Conservation (phyloP, 306 rosid species). For the Lotus japonicus region DNA sequence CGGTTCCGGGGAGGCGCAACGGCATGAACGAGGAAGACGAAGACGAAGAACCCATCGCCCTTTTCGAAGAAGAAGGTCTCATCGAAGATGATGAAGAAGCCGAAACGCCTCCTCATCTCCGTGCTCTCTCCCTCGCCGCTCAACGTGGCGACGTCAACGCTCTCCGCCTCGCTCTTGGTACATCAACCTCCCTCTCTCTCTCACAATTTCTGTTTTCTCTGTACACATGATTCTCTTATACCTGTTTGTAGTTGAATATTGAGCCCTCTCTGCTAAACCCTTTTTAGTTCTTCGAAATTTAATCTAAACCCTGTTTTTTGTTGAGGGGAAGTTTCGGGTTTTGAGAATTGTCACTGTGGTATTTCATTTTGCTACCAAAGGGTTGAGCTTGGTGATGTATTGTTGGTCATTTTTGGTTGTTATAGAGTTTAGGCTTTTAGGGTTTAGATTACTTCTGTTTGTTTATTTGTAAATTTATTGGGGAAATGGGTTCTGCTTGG, state of each 20-base stretch:
- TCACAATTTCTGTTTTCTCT: background rate
- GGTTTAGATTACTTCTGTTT: background rate
- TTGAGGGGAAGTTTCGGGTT: background rate
- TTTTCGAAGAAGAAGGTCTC: constrained; percentile 60
- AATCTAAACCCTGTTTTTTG: background rate
- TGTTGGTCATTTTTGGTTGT: background rate
- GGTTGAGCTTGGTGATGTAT: no score
- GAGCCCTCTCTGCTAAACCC: background rate
- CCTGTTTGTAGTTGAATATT: background rate
- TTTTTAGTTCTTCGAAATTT: background rate
- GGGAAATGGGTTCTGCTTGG: background rate
- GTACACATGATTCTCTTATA: background rate
- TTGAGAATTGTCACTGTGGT: background rate
- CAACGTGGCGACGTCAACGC: constrained; percentile 49
- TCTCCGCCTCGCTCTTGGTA: constrained; percentile 78
- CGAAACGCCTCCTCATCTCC: constrained; percentile 73
- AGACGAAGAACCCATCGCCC: constrained; percentile 60
- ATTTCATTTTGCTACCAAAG: background rate
- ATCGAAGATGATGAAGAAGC: constrained; percentile 25
- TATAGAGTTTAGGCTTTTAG: no score
- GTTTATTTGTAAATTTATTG: background rate
- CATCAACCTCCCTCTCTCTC: background rate
- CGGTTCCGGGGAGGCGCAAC: constrained; percentile 80
- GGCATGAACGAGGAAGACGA: constrained; percentile 56
- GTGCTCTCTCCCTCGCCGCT: constrained; percentile 57